Percentiles rank a stretch among this genome's conserved stretches.
Conservation (phyloP, 805 yeast species). For the Yarrowia divulgata region DNA sequence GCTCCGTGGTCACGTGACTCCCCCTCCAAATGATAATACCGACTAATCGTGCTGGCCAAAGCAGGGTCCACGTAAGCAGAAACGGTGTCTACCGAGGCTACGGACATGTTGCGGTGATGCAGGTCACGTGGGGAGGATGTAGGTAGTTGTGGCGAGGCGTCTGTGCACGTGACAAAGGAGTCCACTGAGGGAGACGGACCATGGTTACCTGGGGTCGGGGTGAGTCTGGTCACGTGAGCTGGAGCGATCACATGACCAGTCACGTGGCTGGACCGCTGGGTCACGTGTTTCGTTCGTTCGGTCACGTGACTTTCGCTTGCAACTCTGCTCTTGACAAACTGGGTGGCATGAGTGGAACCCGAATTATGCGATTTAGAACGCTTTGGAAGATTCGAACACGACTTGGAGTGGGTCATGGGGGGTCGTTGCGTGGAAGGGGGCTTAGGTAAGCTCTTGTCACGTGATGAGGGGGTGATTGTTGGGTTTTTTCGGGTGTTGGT, state of each 20-base stretch:
- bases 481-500: too few species aligned
- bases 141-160: background rate
- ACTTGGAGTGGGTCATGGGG: constrained; percentile 4
- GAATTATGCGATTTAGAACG: background rate
- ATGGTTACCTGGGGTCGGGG: background rate
- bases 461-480: background rate
- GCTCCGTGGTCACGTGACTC: constrained; percentile 20
- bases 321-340: constrained; percentile 10
- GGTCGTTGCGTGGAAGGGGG: background rate
- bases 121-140: background rate
- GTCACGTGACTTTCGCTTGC: background rate
- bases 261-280: too few species aligned
- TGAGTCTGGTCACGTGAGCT: too few species aligned
- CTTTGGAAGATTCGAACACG: constrained; percentile 14
- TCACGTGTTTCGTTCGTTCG: background rate
- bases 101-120: background rate
- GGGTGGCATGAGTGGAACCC: background rate
- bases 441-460: background rate
- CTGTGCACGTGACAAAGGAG: constrained; percentile 24
- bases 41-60: constrained; percentile 7
- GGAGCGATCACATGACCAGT: too few species aligned
- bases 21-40: constrained; percentile 4
- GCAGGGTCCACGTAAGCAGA: constrained; percentile 5
- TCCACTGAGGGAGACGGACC: background rate
- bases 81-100: constrained; percentile 10